Evolutionary conservation across 805 yeast genomes (phyloP).

Genomic region (Nakazawaea ernobii): DNA sequence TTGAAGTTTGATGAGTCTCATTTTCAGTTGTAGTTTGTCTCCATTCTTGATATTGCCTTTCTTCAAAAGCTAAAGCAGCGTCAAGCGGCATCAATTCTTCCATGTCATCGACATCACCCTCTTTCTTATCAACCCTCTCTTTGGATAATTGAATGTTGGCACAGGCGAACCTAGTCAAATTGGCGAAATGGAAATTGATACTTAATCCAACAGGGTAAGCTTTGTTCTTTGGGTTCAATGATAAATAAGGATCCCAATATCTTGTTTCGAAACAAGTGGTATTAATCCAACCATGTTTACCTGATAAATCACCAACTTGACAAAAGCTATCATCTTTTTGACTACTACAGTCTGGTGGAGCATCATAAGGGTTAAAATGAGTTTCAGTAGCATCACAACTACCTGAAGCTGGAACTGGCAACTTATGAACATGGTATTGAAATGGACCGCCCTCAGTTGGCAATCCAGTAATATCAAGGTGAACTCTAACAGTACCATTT

Average conservation of each 20-base stretch:
- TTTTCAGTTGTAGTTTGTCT: too few relatives aligned
- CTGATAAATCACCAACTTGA: conserved; percentile 71
- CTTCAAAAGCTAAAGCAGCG: neutral
- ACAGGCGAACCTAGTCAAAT: conserved; percentile 55
- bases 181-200: conserved; percentile 49
- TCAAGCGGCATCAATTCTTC: conserved; percentile 9
- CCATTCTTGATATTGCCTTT: neutral
- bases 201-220: conserved; percentile 58
- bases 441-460: conserved; percentile 66
- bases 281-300: conserved; percentile 70
- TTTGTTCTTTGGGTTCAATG: conserved; percentile 49
- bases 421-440: conserved; percentile 61
- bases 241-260: conserved; percentile 60
- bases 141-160: conserved; percentile 43
- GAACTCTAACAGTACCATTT: conserved; percentile 58
- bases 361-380: conserved; percentile 61
- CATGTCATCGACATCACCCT: conserved; percentile 14
- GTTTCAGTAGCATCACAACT: conserved; percentile 50
- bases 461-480: conserved; percentile 64
- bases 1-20: neutral
- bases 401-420: conserved; percentile 43
- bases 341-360: conserved; percentile 46
- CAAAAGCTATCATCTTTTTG: conserved; percentile 49
- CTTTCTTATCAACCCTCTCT: conserved; percentile 17
- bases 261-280: conserved; percentile 62